Base-by-base conservation (phyloP, 2,329 filamentous ascomycete genomes). In the Cadophora sp. region DNA sequence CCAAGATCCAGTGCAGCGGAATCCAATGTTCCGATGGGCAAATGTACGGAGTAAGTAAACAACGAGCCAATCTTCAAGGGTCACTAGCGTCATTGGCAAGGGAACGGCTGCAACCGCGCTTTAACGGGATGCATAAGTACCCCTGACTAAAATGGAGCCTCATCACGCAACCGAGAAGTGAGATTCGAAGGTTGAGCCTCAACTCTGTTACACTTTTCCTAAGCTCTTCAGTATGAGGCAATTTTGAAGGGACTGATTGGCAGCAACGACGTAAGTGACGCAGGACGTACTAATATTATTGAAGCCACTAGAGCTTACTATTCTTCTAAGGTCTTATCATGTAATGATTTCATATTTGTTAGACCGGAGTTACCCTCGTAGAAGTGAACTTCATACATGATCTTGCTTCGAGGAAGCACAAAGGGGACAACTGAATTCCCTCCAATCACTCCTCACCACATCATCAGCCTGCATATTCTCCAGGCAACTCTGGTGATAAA, bases 401-500 rank as follows among this genome's bases (percentile, higher is more conserved):
- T n/a, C n/a, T n/a, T n/a, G n/a, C n/a, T n/a, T n/a, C n/a, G n/a
- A n/a, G n/a, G n/a, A n/a, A n/a, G n/a, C n/a, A n/a, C n/a, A n/a
- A n/a, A n/a, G n/a, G 29, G 77, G 73, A 67, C 76, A 77, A 77
- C 74, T 69, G 65, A 77, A 78, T 67, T 76, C 77, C 75, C 76
- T 73, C 77, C 82, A 75, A 81, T 80, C 61, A 75, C 89, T 86
- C 72, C 80, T 82, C 76, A 86, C 87, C 81, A 55, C 64, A 78
- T 83, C 82, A 69, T 85, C 82, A 40, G 83, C 84, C 73, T 88
- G 87, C 72, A 91, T 78, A 68, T 87, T 85, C 76, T 95, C 92
- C 48, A 92, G 81, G 76, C 90, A 94, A 29, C 81, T 83, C 76
- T 89, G 84, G 80, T 92, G 90, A 74, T 91, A 92, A 22, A 91